phyloP scores from a whole-genome alignment of 176 grass and related monocot species.

The Musa schizocarpa region DNA sequence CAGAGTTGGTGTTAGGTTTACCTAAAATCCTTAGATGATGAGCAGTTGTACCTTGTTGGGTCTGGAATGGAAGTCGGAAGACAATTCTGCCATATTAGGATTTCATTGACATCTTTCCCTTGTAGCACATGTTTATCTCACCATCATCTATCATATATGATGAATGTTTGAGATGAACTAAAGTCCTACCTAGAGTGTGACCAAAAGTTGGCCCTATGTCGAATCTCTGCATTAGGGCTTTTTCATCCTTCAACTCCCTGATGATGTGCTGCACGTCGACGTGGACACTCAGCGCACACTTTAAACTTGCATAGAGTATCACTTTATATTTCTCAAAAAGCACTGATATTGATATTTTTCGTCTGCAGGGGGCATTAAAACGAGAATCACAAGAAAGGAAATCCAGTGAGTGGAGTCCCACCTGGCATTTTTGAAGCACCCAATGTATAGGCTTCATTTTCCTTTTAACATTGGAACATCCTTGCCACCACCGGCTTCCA shows the following conservation, averaged over 20 bases:
- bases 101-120: no score
- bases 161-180: neutral
- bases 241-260: neutral
- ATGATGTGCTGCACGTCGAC: neutral
- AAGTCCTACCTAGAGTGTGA: neutral
- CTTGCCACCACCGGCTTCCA: no score
- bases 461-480: no score
- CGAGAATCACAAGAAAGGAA: slow-evolving; percentile 51
- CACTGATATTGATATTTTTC: slow-evolving; percentile 11
- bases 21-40: neutral
- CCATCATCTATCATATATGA: no score
- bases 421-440: no score
- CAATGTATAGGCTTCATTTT: no score
- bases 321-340: neutral
- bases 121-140: no score
- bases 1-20: neutral
- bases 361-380: slow-evolving; percentile 53
- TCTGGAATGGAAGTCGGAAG: no score
- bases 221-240: neutral
- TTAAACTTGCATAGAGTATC: neutral
- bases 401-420: slow-evolving; percentile 18
- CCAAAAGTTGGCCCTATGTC: neutral
- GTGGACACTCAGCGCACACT: neutral
- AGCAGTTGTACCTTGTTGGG: no score
- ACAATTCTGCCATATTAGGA: no score